Evolutionary conservation across 768 basidiomycete genomes (phyloP).

Genomic region (Amanita subjunquillea): DNA sequence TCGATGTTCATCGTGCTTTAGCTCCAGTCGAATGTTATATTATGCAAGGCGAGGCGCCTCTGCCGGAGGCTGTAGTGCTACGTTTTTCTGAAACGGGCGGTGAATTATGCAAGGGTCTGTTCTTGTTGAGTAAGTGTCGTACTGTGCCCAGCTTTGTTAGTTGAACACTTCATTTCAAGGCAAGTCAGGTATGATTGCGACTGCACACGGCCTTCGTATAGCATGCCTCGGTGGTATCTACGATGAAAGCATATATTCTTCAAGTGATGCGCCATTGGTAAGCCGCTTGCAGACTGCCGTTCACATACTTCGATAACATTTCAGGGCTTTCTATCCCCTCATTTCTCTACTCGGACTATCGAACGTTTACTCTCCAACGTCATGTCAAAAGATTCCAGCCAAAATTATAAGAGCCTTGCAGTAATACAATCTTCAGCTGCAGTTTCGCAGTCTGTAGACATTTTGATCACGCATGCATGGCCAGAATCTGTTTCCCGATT

Average conservation of each 20-base stretch:
- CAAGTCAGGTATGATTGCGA: slow-evolving; percentile 75
- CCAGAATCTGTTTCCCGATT: slow-evolving; percentile 55
- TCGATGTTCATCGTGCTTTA: slow-evolving; percentile 20
- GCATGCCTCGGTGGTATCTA: slow-evolving; percentile 79
- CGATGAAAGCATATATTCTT: slow-evolving; percentile 46
- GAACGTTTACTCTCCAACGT: slow-evolving; percentile 68
- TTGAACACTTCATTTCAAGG: slow-evolving; percentile 28
- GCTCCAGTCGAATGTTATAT: slow-evolving; percentile 88
- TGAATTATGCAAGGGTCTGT: slow-evolving; percentile 74
- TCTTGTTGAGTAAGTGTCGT: slow-evolving; percentile 63
- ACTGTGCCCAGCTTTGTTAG: background rate
- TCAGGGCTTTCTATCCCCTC: slow-evolving; percentile 70
- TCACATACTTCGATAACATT: slow-evolving; percentile 3
- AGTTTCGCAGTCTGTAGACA: slow-evolving; percentile 61
- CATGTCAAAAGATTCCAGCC: slow-evolving; percentile 38
- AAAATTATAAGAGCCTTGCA: slow-evolving; percentile 55
- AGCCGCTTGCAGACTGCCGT: slow-evolving; percentile 11
- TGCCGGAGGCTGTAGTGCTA: slow-evolving; percentile 66
- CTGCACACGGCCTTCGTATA: slow-evolving; percentile 71
- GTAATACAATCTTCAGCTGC: slow-evolving; percentile 52
- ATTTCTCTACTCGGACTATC: slow-evolving; percentile 59
- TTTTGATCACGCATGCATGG: slow-evolving; percentile 76
- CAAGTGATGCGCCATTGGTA: slow-evolving; percentile 57
- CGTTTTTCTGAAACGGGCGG: slow-evolving; percentile 70
- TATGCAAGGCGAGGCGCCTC: slow-evolving; percentile 73